Evolutionary conservation across 2,329 filamentous ascomycete genomes (phyloP).

Genomic region (Xylariaceae sp.): DNA sequence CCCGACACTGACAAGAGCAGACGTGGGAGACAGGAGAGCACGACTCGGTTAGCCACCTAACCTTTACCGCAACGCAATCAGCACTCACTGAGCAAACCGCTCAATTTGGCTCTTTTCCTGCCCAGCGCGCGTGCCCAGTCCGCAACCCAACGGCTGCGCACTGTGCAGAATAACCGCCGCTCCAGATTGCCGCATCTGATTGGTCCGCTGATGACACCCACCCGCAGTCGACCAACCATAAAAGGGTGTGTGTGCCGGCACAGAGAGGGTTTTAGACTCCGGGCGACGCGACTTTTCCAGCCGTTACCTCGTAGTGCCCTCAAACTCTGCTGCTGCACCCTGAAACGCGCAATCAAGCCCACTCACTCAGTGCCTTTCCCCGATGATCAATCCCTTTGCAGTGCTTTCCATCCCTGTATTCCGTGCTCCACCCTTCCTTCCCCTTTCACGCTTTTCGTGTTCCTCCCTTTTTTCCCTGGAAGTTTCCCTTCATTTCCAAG

Average conservation of each 20-base stretch:
- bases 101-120: constrained; percentile 14
- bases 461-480: neutral
- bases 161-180: constrained; percentile 23
- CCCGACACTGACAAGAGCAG: neutral
- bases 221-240: constrained; percentile 12
- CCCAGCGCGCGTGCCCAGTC: constrained; percentile 3
- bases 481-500: neutral
- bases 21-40: constrained; percentile 10
- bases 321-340: constrained; percentile 22
- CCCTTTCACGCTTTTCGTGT: neutral
- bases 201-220: constrained; percentile 8
- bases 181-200: constrained; percentile 18
- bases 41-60: constrained; percentile 29
- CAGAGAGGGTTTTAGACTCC: constrained; percentile 27
- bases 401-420: constrained; percentile 1
- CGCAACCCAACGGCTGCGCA: constrained; percentile 20
- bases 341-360: constrained; percentile 29
- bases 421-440: constrained; percentile 9
- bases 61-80: constrained; percentile 11
- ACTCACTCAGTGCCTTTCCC: constrained; percentile 4
- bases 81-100: constrained; percentile 9
- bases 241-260: constrained; percentile 16
- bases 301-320: constrained; percentile 13
- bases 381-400: constrained; percentile 14
- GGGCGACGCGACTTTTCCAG: constrained; percentile 7